These are phyloP conservation scores for Colletotrichum endophyticum DNA, from an alignment of 2,329 filamentous ascomycete genomes.

Conservation along the genomic window DNA sequence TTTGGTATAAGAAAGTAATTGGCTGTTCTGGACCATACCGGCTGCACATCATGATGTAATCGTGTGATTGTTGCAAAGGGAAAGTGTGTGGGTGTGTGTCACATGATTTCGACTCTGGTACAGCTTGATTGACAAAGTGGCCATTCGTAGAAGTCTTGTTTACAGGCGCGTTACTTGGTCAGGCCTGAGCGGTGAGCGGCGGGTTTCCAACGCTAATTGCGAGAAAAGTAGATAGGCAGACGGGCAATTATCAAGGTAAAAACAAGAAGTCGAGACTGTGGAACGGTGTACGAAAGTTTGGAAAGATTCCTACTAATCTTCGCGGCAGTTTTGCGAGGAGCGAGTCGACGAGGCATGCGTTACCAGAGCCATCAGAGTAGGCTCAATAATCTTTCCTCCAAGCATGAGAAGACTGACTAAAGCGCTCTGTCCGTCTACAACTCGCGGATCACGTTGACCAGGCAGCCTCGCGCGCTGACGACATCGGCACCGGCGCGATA, in stretches of 20 bases:
- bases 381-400: not conserved
- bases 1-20: not conserved
- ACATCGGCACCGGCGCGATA: not conserved
- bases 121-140: not conserved
- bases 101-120: not conserved
- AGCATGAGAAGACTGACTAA: not conserved
- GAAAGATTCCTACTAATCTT: not conserved
- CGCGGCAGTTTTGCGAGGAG: not conserved
- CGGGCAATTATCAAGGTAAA: not conserved
- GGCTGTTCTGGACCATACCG: not conserved
- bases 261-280: not conserved
- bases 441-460: not conserved
- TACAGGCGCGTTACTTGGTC: not conserved
- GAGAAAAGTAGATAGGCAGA: not conserved
- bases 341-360: not conserved
- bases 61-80: not conserved
- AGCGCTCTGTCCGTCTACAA: not conserved
- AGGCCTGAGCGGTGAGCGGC: not conserved
- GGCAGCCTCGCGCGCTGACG: not conserved
- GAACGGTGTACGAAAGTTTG: not conserved
- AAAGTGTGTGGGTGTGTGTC: not conserved
- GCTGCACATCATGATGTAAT: not conserved
- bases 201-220: not conserved
- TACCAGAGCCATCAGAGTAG: not conserved
- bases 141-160: not conserved